Base-by-base conservation (phyloP, 2,329 filamentous ascomycete genomes). In the Fusarium multiceps region DNA sequence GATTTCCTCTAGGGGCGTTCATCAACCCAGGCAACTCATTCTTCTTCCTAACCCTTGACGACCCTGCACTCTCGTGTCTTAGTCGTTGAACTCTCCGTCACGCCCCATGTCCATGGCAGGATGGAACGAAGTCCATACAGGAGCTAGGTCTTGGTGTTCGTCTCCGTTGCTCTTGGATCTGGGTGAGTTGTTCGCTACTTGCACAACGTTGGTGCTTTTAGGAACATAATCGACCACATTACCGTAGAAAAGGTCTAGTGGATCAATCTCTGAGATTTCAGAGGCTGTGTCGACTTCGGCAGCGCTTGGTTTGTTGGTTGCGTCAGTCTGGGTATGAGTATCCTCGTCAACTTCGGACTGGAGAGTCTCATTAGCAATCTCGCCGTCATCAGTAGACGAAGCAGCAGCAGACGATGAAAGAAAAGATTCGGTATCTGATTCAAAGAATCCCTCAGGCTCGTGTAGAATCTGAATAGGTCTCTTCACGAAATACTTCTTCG, bases 21-120 rank as follows among this genome's bases (percentile, higher is more conserved):
- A 27, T 34, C 13, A 49, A 34, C 46, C 20, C 9, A 23, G 30
- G 6, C 10, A 45, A 34, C 18, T 37, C 13, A 37, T 16, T 23
- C n/a, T 25, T 20, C 18, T 21, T 27, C 37, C 32, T 27, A 23
- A 30, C 11, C 4, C 7, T 56, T 25, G 23, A n/a, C 11, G 16
- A 13, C 8, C 14, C 30, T 25, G 4, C 12, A 16, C 51, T 25
- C 27, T 27, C n/a, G 14, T 43, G 14, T 16, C 14, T 64, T 21
- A 49, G 21, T 63, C 47, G 16, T n/a, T 21, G 16, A 54, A 63
- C 1, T 70, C 41, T 2, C 30, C 42, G n/a, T 67, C 61, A 23
- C 28, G 27, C 7, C 25, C 57, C 7, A 41, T 28, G 25, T 67
- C 57, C 28, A 59, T 42, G 6, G 28, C 10, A 37, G 45, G 28